Evolutionary conservation across 768 basidiomycete genomes (phyloP), one percentile per base, ranked within the genome.

Genomic region (Lyophyllum decastes): DNA sequence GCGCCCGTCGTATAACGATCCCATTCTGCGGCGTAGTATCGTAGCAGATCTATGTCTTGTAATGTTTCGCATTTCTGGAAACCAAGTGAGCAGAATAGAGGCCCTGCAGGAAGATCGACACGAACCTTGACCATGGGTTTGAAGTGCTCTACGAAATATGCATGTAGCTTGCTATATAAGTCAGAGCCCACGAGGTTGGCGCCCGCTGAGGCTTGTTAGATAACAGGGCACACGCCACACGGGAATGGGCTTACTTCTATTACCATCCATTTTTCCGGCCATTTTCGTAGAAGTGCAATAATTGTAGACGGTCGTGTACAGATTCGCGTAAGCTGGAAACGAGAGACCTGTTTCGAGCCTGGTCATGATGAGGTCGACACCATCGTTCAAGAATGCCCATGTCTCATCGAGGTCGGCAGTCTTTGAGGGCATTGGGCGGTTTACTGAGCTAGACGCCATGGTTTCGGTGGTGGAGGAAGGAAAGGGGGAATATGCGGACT

Each of bases 181-280:
- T 98, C 96, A 46, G 96, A 91, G 57, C 97, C 97, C 85, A 98
- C 97, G 68, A 98, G 75, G 78, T 96, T 97, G 56, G 95, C 95
- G 61, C 95, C 96, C 58, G 92, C 92, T 91, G 70, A 27, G 41
- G 50, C 10, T 14, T 40, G 44, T 55, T 61, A 26, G 49, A 55
- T 49, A n/a, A 14, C 24, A 34, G 10, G 51, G 46, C 52, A 60
- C 56, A 48, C 55, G 49, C 48, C 33, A 64, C 33, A 22, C 4
- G 21, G 48, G 35, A 4, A 54, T 71, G 73, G 22, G 77, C 84
- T 73, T 66, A 91, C 90, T 86, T 66, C 89, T 81, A 68, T 88
- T 88, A 60, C 86, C 84, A 79, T 84, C 72, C 61, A 78, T 68
- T 54, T 78, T 74, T 47, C 80, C 82, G 65, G 86, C 85, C 88